Conservation (phyloP, 2,329 filamentous ascomycete species). For the Nemania serpens region DNA sequence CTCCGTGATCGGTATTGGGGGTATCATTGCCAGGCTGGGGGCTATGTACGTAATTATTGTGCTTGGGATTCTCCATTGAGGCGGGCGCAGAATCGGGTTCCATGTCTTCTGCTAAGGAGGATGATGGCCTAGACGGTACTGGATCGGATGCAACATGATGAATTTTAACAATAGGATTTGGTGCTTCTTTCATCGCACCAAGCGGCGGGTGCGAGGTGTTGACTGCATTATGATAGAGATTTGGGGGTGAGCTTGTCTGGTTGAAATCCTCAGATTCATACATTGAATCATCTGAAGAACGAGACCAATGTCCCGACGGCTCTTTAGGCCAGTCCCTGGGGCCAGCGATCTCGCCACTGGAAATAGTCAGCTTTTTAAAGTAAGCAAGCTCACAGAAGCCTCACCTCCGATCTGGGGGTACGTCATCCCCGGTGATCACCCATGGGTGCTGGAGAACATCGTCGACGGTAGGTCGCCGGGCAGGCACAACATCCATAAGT, state of each 20-base stretch:
- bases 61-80: neutral
- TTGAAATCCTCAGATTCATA: neutral
- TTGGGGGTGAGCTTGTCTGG: neutral
- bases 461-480: neutral
- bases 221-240: neutral
- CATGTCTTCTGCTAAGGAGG: neutral
- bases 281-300: neutral
- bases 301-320: too few relatives aligned
- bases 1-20: neutral
- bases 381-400: too few relatives aligned
- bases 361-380: too few relatives aligned
- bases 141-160: too few relatives aligned
- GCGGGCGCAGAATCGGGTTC: neutral
- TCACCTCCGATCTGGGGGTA: too few relatives aligned
- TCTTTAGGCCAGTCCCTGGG: too few relatives aligned
- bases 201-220: neutral
- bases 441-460: neutral
- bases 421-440: neutral
- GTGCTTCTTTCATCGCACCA: neutral
- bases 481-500: neutral
- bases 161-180: neutral
- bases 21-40: neutral
- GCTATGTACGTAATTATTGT: neutral
- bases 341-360: too few relatives aligned
- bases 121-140: neutral